Evolutionary conservation across 495 filamentous ascomycete species (phyloP).

Genomic region (Penicillium longicatenatum): DNA sequence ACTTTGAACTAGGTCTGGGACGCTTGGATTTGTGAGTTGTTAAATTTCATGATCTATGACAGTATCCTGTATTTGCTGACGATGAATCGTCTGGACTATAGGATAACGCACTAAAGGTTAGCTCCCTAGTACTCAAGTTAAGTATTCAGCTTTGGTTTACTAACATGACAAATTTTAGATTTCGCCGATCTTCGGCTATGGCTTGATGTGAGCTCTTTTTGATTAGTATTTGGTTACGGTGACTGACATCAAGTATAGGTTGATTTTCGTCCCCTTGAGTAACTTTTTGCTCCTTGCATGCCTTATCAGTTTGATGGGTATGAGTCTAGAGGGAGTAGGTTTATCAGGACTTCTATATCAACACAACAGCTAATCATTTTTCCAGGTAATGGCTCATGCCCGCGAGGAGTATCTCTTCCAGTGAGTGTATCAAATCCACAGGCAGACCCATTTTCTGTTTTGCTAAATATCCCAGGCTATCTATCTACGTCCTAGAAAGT

Average conservation of each 20-base stretch:
- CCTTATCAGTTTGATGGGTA: slow-evolving; percentile 87
- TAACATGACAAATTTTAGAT: slow-evolving; percentile 49
- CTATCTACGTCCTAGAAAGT: slow-evolving; percentile 77
- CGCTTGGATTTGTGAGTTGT: slow-evolving; percentile 75
- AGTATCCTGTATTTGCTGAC: slow-evolving; percentile 28
- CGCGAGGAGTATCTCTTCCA: slow-evolving; percentile 85
- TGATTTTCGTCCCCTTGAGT: slow-evolving; percentile 82
- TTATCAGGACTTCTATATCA: neutral
- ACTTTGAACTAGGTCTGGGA: slow-evolving; percentile 60
- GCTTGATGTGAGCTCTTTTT: slow-evolving; percentile 42
- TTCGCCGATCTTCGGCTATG: slow-evolving; percentile 49
- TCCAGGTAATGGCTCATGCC: slow-evolving; percentile 60
- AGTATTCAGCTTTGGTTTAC: slow-evolving; percentile 42
- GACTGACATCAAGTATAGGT: slow-evolving; percentile 38
- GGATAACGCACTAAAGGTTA: slow-evolving; percentile 52
- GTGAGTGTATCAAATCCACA: slow-evolving; percentile 40
- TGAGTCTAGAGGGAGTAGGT: slow-evolving; percentile 83
- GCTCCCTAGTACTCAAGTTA: slow-evolving; percentile 36
- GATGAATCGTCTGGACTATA: slow-evolving; percentile 52
- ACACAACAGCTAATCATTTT: slow-evolving; percentile 6
- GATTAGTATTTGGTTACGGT: neutral
- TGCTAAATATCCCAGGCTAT: slow-evolving; percentile 37
- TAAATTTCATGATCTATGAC: slow-evolving; percentile 10
- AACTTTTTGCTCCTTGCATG: slow-evolving; percentile 92
- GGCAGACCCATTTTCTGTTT: neutral